These are phyloP conservation scores for Thelephora ganbajun DNA, from an alignment of 768 basidiomycete genomes.

Conservation along the genomic window DNA sequence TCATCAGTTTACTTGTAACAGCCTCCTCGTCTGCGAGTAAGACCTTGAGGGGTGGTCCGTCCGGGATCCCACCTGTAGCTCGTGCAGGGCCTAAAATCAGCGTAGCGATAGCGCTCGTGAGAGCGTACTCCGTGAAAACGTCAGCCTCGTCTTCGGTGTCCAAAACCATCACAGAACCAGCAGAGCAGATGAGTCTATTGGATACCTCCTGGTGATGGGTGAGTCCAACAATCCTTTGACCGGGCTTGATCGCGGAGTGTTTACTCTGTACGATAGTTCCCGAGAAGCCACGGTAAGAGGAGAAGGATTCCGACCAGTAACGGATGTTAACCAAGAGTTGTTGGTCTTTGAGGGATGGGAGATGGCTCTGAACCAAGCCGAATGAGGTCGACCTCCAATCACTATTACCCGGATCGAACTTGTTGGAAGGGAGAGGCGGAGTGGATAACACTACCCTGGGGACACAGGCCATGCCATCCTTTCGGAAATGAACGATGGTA, in stretches of 20 bases:
- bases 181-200: background rate
- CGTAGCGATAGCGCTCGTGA: background rate
- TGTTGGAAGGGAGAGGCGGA: background rate
- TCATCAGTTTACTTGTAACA: background rate
- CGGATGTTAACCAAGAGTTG: background rate
- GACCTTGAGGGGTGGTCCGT: background rate
- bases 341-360: background rate
- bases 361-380: background rate
- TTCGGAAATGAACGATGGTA: background rate
- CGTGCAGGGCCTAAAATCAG: background rate
- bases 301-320: background rate
- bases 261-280: background rate
- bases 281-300: background rate
- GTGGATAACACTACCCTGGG: conserved; percentile 1
- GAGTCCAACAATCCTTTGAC: background rate
- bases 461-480: background rate
- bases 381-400: background rate
- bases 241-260: background rate
- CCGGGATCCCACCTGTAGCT: background rate
- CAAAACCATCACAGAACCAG: background rate
- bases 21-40: background rate
- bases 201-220: background rate
- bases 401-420: background rate
- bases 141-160: background rate
- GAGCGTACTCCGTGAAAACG: background rate